Percentiles rank a stretch among this genome's conserved stretches.
phyloP scores from a whole-genome alignment of 2,329 filamentous ascomycete genomes.

The Sporothrix variecibatus region DNA sequence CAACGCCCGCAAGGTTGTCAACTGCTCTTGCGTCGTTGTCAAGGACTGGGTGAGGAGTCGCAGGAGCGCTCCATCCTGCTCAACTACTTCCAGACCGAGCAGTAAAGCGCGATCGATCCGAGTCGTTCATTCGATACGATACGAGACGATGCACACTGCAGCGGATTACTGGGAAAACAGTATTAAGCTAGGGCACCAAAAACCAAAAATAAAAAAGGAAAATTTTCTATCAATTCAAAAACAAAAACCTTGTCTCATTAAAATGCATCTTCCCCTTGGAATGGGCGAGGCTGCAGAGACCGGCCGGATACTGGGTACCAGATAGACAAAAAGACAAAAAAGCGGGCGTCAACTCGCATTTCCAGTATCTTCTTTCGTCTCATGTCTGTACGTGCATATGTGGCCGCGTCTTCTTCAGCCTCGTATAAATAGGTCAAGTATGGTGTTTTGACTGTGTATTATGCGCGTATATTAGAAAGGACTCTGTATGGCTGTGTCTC shows the following conservation, averaged over 20 bases:
- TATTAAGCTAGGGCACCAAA: slow-evolving; percentile 13
- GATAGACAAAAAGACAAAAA: slow-evolving; percentile 26
- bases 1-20: slow-evolving; percentile 99
- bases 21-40: slow-evolving; percentile 99
- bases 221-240: neutral
- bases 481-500: neutral
- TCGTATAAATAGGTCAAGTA: too few species aligned
- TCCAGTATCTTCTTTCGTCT: neutral
- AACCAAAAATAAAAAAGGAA: slow-evolving; percentile 16
- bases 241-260: neutral
- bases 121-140: slow-evolving; percentile 17
- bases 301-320: slow-evolving; percentile 25
- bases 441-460: too few species aligned
- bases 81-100: slow-evolving; percentile 99
- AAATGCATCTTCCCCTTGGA: neutral
- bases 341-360: neutral
- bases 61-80: slow-evolving; percentile 98
- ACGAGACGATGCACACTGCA: neutral
- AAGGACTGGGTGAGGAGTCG: slow-evolving; percentile 99
- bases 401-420: neutral
- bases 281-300: slow-evolving; percentile 8
- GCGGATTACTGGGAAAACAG: neutral
- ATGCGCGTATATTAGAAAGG: neutral
- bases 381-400: neutral
- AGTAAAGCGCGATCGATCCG: slow-evolving; percentile 54